Conservation (phyloP, 345 rosid species). For the Acer negundo region DNA sequence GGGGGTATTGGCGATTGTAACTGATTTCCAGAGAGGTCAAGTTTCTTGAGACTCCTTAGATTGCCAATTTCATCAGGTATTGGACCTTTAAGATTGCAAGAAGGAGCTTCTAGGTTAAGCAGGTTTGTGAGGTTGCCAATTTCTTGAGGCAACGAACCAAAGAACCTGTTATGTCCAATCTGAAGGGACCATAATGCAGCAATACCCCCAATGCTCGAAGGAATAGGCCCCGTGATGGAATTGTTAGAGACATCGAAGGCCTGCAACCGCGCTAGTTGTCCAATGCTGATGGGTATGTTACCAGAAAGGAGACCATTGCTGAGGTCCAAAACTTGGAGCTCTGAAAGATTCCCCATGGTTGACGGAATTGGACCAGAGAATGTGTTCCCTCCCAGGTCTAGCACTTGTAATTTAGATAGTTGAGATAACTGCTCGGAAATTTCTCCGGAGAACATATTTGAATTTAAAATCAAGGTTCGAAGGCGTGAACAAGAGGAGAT, state of each 20-base stretch:
- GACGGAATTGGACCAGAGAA: constrained; percentile 12
- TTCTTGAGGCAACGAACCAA: constrained; percentile 13
- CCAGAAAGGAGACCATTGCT: constrained; percentile 14
- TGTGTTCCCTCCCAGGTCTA: constrained; percentile 11
- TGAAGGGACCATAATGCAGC: constrained; percentile 7
- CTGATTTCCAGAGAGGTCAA: constrained; percentile 22
- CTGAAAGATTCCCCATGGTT: constrained; percentile 13
- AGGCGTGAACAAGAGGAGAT: constrained; percentile 10
- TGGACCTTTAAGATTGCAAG: constrained; percentile 14
- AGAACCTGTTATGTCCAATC: constrained; percentile 13
- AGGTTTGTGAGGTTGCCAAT: constrained; percentile 20
- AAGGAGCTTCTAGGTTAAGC: constrained; percentile 14
- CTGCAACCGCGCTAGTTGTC: constrained; percentile 4
- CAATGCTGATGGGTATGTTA: constrained; percentile 7
- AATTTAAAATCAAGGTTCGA: constrained; percentile 11
- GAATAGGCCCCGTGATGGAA: constrained; percentile 15
- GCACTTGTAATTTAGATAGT: constrained; percentile 15
- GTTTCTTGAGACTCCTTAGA: constrained; percentile 15
- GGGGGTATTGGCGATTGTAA: constrained; percentile 14
- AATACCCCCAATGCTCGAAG: constrained; percentile 9
- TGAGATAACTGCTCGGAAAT: constrained; percentile 5
- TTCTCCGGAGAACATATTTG: constrained; percentile 16
- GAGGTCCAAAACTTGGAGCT: constrained; percentile 14
- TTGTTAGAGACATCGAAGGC: constrained; percentile 15
- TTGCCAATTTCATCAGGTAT: constrained; percentile 14